Evolutionary conservation across 108 stramenopile genomes (phyloP), one percentile per base, ranked within the genome.

Genomic region (Skeletonema costatum): DNA sequence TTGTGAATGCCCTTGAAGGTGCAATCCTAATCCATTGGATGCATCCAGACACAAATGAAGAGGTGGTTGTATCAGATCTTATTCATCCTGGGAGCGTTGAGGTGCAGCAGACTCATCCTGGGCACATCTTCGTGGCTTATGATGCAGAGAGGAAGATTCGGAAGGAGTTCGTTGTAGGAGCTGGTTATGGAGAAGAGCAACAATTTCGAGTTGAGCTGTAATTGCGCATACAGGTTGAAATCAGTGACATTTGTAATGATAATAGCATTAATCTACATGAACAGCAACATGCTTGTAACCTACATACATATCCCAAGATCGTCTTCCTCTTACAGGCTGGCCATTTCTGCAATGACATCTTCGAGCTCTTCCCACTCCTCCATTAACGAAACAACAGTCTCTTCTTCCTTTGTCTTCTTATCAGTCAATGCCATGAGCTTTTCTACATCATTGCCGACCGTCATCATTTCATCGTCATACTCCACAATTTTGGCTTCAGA

Each of bases 361-460:
- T 95, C 93, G 21, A 95, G 67, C 44, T 86, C 81, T 70, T 95
- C 93, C 93, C 93, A 95, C 68, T 95, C 93, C 48, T 90, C 85
- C 89, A 90, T 95, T 63, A 86, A 74, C 56, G 81, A 68, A 32
- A 69, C 73, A 5, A 95, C 85, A 16, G 74, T 38, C 30, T 81
- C 70, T 62, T 89, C 86, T 60, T 90, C 70, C 21, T 70, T 68
- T 1, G 87, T 76, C 68, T 86, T 89, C 48, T 86, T 75, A 8
- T 85, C 77, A 9, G 83, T 81, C 70, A 97, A 66, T 44, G 87
- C 90, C 56, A 85, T 82, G 16, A 94, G 81, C 61, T 86, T 80
- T 35, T 86, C 93, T 9, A 90, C 86, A 67, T 95, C 94, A 72
- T 66, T 87, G 12, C 93, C 97, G 46, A 78, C 70, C 11, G 87